Evolutionary conservation across 2,329 filamentous ascomycete genomes (phyloP).

Genomic region (Lasiodiplodia theobromae): DNA sequence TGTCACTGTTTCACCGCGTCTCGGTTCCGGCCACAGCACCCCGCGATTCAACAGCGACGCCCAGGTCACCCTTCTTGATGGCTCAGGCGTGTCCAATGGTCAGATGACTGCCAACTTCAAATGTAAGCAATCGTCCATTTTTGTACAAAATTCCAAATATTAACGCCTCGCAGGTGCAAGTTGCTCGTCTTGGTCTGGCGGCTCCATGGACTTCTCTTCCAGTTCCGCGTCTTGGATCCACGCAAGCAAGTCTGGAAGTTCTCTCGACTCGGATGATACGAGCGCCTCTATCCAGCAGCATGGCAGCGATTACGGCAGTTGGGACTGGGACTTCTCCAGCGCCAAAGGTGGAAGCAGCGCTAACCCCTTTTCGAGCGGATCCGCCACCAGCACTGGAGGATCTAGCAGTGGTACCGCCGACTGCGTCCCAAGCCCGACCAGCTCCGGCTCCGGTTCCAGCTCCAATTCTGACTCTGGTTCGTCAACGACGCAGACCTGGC

Average conservation of each 20-base stretch:
- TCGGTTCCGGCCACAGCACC: constrained; percentile 52
- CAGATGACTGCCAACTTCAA: constrained; percentile 64
- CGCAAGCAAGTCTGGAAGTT: constrained; percentile 54
- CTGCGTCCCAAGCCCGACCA: constrained; percentile 41
- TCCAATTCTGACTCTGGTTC: constrained; percentile 29
- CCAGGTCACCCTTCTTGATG: constrained; percentile 58
- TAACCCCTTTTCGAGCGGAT: constrained; percentile 49
- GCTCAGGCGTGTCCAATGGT: constrained; percentile 60
- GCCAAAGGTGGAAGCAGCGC: constrained; percentile 58
- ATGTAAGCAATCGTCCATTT: constrained; percentile 48
- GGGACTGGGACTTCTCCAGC: constrained; percentile 56
- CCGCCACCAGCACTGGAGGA: constrained; percentile 18
- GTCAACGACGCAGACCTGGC: constrained; percentile 29
- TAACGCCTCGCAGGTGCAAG: constrained; percentile 52
- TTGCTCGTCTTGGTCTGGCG: constrained; percentile 61
- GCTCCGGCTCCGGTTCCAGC: constrained; percentile 24
- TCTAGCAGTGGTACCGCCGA: constrained; percentile 34
- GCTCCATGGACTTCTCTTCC: constrained; percentile 58
- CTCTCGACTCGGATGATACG: constrained; percentile 57
- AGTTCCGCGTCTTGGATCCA: constrained; percentile 59
- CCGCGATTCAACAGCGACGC: constrained; percentile 54
- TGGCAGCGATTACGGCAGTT: constrained; percentile 47
- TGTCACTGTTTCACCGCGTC: constrained; percentile 64
- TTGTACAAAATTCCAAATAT: too few relatives aligned
- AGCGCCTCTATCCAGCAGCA: constrained; percentile 56